phyloP scores from a whole-genome alignment of 1,284 basidiomycete species.

The Moesziomyces sp. region DNA sequence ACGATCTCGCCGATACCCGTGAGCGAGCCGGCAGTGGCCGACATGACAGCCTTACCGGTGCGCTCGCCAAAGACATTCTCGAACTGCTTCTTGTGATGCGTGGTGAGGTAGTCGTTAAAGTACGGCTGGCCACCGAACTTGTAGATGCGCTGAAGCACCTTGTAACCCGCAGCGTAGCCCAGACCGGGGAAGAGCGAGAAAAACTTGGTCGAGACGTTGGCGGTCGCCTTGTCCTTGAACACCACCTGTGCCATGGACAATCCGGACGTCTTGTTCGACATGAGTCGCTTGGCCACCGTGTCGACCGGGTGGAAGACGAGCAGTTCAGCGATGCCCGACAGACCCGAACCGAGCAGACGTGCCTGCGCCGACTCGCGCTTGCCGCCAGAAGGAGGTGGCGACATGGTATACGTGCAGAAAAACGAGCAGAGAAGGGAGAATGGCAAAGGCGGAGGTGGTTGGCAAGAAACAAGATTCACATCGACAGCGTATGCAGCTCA shows the following conservation, averaged over 20 bases:
- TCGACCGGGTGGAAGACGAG: constrained; percentile 74
- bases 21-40: constrained; percentile 82
- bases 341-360: constrained; percentile 85
- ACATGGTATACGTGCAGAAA: constrained; percentile 31
- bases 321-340: constrained; percentile 88
- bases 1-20: constrained; percentile 88
- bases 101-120: constrained; percentile 90
- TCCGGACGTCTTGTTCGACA: constrained; percentile 79
- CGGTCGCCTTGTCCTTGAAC: constrained; percentile 85
- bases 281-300: constrained; percentile 94
- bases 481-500: no score
- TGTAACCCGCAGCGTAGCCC: constrained; percentile 92
- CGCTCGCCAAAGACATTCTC: constrained; percentile 90
- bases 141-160: constrained; percentile 71
- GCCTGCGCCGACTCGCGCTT: constrained; percentile 83
- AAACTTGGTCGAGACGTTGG: constrained; percentile 75
- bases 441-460: constrained; percentile 10
- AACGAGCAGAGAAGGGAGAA: not conserved
- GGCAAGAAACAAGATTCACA: no score
- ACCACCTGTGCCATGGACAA: constrained; percentile 77
- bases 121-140: constrained; percentile 99
- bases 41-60: constrained; percentile 94
- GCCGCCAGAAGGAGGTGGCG: constrained; percentile 52
- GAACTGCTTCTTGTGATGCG: constrained; percentile 80
- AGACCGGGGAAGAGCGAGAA: constrained; percentile 95